Percentiles rank a stretch among this genome's conserved stretches.
Evolutionary conservation across 2,329 filamentous ascomycete species (phyloP).

Genomic region (Pseudogymnoascus verrucosus): DNA sequence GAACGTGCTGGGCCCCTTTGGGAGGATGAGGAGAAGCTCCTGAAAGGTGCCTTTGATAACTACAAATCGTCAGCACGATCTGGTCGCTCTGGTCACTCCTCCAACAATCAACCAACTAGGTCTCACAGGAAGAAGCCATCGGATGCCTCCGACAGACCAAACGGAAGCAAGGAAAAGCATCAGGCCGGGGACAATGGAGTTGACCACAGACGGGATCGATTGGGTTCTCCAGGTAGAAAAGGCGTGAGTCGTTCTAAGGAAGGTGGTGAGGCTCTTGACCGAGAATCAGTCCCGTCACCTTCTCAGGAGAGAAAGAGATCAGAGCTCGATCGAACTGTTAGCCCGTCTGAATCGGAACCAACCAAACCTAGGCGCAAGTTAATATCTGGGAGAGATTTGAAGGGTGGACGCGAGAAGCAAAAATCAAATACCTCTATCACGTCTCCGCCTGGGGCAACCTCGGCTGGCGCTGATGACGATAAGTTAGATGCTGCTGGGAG

Average conservation of each 20-base stretch:
- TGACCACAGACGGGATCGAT: background rate
- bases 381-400: constrained; percentile 54
- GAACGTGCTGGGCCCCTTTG: constrained; percentile 78
- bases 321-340: background rate
- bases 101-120: background rate
- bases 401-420: constrained; percentile 45
- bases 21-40: constrained; percentile 75
- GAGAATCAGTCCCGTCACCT: background rate
- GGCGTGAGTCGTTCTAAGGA: background rate
- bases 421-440: constrained; percentile 48
- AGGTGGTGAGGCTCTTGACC: background rate
- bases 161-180: background rate
- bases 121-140: constrained; percentile 1
- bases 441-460: constrained; percentile 12
- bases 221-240: background rate
- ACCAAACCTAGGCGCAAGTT: constrained; percentile 55
- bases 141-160: background rate
- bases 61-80: constrained; percentile 33
- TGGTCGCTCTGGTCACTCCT: background rate
- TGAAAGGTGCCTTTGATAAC: constrained; percentile 68
- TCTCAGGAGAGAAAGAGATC: background rate
- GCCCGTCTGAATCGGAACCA: constrained; percentile 31
- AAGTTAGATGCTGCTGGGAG: background rate
- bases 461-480: background rate
- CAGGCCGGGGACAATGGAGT: background rate